Percentiles rank a stretch among this genome's conserved stretches.
These are phyloP conservation scores for Dispira parvispora DNA, from an alignment of 192 early-diverging fungal genomes.

Conservation along the genomic window DNA sequence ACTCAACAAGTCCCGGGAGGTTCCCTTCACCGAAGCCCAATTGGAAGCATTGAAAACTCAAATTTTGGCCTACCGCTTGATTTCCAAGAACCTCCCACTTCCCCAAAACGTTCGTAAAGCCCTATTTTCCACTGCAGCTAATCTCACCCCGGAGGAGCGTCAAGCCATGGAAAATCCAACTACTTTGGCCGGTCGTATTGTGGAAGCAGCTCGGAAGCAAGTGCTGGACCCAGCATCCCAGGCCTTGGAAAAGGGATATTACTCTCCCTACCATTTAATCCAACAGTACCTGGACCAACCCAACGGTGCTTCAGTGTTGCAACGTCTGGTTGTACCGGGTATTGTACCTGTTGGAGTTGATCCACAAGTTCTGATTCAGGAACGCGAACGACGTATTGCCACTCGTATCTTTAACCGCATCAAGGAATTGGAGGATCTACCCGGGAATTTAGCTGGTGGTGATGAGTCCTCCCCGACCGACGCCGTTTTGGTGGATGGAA, in stretches of 20 bases:
- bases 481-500: conserved; percentile 13
- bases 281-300: conserved; percentile 35
- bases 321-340: conserved; percentile 55
- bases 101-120: conserved; percentile 52
- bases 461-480: conserved; percentile 12
- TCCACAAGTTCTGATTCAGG: conserved; percentile 48
- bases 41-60: conserved; percentile 55
- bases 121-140: conserved; percentile 35
- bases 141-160: conserved; percentile 18
- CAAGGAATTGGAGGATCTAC: conserved; percentile 50
- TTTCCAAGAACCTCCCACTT: conserved; percentile 62
- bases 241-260: conserved; percentile 29
- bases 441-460: conserved; percentile 33
- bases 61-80: conserved; percentile 69
- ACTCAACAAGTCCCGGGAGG: not conserved
- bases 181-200: conserved; percentile 29
- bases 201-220: conserved; percentile 33
- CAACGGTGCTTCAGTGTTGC: conserved; percentile 31
- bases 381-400: conserved; percentile 59
- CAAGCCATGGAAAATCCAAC: conserved; percentile 27
- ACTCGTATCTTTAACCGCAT: conserved; percentile 64
- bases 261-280: conserved; percentile 37
- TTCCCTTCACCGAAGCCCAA: conserved; percentile 40
- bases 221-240: conserved; percentile 19
- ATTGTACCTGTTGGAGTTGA: conserved; percentile 67